Conservation (phyloP, 495 filamentous ascomycete species). For the Penicillium psychrofluorescens region DNA sequence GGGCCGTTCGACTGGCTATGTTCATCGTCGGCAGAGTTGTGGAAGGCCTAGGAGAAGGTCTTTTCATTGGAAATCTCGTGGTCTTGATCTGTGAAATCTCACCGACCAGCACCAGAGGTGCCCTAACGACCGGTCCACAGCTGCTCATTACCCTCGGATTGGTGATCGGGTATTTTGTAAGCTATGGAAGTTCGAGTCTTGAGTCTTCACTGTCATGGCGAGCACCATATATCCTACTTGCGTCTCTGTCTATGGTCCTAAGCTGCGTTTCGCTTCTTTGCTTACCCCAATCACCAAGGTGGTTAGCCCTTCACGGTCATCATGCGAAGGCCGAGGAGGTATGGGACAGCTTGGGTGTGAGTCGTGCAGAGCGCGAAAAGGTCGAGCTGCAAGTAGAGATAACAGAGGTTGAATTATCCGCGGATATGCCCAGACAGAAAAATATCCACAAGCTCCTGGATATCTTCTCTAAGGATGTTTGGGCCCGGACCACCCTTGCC, state of each 20-base stretch:
- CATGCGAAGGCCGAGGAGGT: slow-evolving; percentile 24
- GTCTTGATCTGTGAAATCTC: slow-evolving; percentile 58
- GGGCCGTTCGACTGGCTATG: slow-evolving; percentile 39
- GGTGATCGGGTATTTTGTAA: slow-evolving; percentile 52
- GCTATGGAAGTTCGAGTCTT: slow-evolving; percentile 48
- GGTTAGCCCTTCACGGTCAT: slow-evolving; percentile 36
- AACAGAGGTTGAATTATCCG: too few relatives aligned
- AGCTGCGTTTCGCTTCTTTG: slow-evolving; percentile 27
- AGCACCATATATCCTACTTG: slow-evolving; percentile 42
- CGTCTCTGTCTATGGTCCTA: slow-evolving; percentile 31
- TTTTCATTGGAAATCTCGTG: slow-evolving; percentile 49
- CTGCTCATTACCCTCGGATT: slow-evolving; percentile 46
- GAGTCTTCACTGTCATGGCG: slow-evolving; percentile 51
- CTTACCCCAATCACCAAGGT: slow-evolving; percentile 42
- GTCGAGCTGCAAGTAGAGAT: slow-evolving; percentile 12
- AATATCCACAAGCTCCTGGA: slow-evolving; percentile 11
- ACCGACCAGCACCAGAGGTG: slow-evolving; percentile 42
- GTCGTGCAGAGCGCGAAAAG: slow-evolving; percentile 44
- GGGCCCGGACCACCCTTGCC: slow-evolving; percentile 28
- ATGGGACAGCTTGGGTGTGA: slow-evolving; percentile 42
- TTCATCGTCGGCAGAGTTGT: slow-evolving; percentile 48
- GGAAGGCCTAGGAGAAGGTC: slow-evolving; percentile 53
- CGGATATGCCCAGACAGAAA: neutral
- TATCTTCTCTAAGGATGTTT: slow-evolving; percentile 36
- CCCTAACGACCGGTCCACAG: slow-evolving; percentile 49